phyloP scores from a whole-genome alignment of 352 stramenopile species.

The Hyaloperonospora brassicae region DNA sequence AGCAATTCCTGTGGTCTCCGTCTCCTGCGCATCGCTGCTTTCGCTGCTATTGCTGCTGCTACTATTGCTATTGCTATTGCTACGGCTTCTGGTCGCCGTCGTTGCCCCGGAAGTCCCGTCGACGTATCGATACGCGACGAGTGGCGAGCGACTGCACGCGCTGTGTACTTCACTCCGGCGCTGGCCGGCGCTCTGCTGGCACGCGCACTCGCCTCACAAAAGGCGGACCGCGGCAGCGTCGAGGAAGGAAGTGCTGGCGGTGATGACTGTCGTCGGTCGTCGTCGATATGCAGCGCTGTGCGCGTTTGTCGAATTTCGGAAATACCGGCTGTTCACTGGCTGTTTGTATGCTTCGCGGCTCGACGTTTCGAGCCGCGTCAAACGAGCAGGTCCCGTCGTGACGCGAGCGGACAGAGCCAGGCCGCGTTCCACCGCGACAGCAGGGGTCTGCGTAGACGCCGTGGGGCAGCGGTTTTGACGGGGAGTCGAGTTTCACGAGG shows the following conservation, averaged over 20 bases:
- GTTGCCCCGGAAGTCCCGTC: no score
- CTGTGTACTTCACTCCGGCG: no score
- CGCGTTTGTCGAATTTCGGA: slow-evolving; percentile 18
- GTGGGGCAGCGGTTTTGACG: background rate
- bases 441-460: background rate
- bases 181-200: background rate
- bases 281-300: slow-evolving; percentile 10
- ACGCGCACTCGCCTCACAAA: slow-evolving; percentile 6
- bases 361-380: slow-evolving; percentile 18
- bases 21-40: no score
- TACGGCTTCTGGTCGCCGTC: no score
- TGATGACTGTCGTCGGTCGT: slow-evolving; percentile 27
- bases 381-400: slow-evolving; percentile 5
- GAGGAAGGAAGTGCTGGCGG: slow-evolving; percentile 8
- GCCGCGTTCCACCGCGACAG: no score
- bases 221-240: background rate
- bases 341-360: slow-evolving; percentile 8
- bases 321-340: slow-evolving; percentile 21
- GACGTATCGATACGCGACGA: no score
- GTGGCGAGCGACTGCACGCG: no score
- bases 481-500: background rate
- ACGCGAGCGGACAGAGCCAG: slow-evolving; percentile 13
- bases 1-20: no score
- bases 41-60: no score
- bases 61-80: no score